Conservation (phyloP, 2,329 filamentous ascomycete species). For the Thelonectria rubi region DNA sequence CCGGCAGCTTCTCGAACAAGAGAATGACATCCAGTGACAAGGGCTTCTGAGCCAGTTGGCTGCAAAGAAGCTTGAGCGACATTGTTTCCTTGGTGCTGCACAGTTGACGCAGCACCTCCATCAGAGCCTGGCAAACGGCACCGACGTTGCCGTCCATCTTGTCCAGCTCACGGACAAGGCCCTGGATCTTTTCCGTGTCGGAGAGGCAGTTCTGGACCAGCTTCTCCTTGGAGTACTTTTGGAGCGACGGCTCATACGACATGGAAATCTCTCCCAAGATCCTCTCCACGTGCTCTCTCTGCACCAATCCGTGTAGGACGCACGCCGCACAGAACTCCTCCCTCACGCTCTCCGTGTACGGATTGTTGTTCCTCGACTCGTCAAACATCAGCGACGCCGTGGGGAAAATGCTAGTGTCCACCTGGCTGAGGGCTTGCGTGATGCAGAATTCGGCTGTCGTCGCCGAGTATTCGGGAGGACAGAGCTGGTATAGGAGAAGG, state of each 20-base stretch:
- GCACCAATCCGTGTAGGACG: constrained; percentile 85
- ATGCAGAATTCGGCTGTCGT: constrained; percentile 78
- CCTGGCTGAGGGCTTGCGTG: constrained; percentile 77
- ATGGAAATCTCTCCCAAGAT: constrained; percentile 87
- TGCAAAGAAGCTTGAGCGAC: constrained; percentile 79
- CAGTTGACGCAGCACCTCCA: constrained; percentile 75
- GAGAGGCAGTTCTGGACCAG: constrained; percentile 80
- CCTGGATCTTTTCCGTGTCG: constrained; percentile 78
- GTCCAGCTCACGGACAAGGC: constrained; percentile 82
- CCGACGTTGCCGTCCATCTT: constrained; percentile 92
- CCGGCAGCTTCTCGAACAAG: constrained; percentile 75
- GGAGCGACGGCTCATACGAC: constrained; percentile 77
- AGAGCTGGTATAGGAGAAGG: constrained; percentile 61
- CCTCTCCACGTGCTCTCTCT: constrained; percentile 78
- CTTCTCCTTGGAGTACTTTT: constrained; percentile 79
- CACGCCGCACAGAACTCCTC: constrained; percentile 90
- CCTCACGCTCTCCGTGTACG: constrained; percentile 66
- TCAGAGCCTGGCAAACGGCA: constrained; percentile 80
- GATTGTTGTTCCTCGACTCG: constrained; percentile 65
- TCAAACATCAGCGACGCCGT: constrained; percentile 68
- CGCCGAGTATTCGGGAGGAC: constrained; percentile 75
- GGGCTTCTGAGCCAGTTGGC: constrained; percentile 76
- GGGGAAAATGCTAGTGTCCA: constrained; percentile 80
- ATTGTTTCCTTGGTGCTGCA: constrained; percentile 81
- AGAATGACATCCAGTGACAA: constrained; percentile 78